Evolutionary conservation across 192 early-diverging fungal genomes (phyloP).

Genomic region (Pecoramyces ruminantium): DNA sequence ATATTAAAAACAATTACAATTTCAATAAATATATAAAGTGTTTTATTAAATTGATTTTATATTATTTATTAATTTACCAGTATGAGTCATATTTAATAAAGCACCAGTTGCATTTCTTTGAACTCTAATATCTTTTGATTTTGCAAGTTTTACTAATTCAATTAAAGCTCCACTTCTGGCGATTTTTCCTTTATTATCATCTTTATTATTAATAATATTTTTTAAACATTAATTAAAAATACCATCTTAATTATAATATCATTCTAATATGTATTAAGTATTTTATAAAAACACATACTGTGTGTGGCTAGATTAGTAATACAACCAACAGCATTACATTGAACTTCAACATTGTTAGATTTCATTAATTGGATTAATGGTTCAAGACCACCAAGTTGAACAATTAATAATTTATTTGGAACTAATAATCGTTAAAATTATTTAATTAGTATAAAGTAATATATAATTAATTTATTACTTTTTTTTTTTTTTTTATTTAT

Average conservation of each 20-base stretch:
- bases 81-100: conserved; percentile 83
- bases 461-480: not conserved
- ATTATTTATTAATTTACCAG: no score
- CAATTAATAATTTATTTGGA: conserved; percentile 70
- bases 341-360: conserved; percentile 71
- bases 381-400: conserved; percentile 65
- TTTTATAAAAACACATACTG: conserved; percentile 21
- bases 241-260: no score
- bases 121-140: conserved; percentile 65
- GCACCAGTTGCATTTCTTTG: conserved; percentile 83
- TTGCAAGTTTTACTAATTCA: conserved; percentile 52
- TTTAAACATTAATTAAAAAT: no score
- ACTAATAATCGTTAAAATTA: no score
- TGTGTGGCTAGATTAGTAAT: conserved; percentile 81
- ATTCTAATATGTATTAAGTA: no score
- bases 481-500: no score
- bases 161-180: conserved; percentile 66
- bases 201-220: conserved; percentile 15
- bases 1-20: no score
- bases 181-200: conserved; percentile 78
- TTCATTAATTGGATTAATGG: conserved; percentile 75
- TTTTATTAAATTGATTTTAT: no score
- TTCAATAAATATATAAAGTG: no score
- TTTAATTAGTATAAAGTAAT: not conserved
- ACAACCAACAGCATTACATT: conserved; percentile 85